These are phyloP conservation scores for Sporisorium graminicola DNA, from an alignment of 1,284 basidiomycete genomes.

Conservation along the genomic window DNA sequence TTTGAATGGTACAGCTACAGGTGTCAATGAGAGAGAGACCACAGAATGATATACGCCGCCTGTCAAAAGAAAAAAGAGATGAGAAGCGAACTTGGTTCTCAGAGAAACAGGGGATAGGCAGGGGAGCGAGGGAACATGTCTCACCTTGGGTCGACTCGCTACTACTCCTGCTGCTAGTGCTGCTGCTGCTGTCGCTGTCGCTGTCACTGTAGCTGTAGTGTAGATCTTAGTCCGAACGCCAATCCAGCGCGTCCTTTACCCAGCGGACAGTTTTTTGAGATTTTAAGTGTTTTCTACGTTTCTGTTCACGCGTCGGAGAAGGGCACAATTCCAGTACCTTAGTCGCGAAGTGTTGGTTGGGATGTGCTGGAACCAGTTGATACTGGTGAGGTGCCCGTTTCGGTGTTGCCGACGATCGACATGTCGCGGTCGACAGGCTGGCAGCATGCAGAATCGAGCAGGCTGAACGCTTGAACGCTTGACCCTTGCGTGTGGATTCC, in stretches of 20 bases:
- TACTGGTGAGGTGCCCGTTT: not conserved
- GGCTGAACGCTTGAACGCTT: not conserved
- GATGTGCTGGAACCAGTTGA: no score
- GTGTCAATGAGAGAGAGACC: not conserved
- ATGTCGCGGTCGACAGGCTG: not conserved
- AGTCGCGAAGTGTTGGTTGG: not conserved
- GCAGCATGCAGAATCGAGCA: no score
- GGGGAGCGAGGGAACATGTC: no score
- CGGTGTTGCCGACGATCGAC: not conserved
- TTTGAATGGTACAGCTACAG: not conserved
- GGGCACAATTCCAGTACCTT: not conserved
- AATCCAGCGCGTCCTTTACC: not conserved
- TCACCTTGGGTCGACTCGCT: no score
- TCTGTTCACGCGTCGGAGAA: not conserved
- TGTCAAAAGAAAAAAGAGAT: no score
- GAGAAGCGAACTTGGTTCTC: not conserved
- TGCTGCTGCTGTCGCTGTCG: no score
- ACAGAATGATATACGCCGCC: conserved; percentile 3
- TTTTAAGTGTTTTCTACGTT: no score
- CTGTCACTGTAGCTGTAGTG: not conserved
- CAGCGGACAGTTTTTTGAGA: not conserved
- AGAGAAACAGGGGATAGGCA: not conserved
- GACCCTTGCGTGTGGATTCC: not conserved
- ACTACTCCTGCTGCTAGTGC: no score
- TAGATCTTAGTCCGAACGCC: not conserved